These are phyloP conservation scores for Gracilaria domingensis DNA, from an alignment of 23 red algal species.

Conservation along the genomic window DNA sequence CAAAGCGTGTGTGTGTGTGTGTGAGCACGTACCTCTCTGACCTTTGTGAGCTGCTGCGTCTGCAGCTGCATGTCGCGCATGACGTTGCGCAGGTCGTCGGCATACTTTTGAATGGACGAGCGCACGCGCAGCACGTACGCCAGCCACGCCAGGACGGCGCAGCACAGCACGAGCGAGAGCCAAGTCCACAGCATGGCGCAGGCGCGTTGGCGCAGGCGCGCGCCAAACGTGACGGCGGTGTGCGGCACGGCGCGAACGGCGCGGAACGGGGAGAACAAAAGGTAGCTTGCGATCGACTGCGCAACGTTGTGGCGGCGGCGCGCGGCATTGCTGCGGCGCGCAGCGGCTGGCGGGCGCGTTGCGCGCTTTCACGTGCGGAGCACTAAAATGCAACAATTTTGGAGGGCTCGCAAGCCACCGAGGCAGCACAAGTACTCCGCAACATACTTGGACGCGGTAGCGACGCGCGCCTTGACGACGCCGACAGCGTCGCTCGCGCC, in stretches of 20 bases:
- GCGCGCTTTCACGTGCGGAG: too few species aligned
- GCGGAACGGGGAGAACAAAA: too few species aligned
- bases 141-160: not conserved
- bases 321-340: not conserved
- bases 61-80: slow-evolving; percentile 18
- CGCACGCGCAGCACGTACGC: not conserved
- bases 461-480: too few species aligned
- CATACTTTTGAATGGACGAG: slow-evolving; percentile 29
- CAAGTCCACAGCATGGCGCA: slow-evolving; percentile 24
- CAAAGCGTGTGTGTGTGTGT: too few species aligned
- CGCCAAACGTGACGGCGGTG: not conserved
- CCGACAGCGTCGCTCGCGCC: too few species aligned
- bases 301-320: not conserved
- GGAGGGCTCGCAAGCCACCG: too few species aligned
- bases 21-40: slow-evolving; percentile 41
- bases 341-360: not conserved
- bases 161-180: not conserved
- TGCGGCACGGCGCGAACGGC: too few species aligned
- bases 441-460: too few species aligned
- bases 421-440: too few species aligned
- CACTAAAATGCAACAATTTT: too few species aligned
- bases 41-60: slow-evolving; percentile 33
- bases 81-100: slow-evolving; percentile 36
- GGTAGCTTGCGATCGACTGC: too few species aligned
- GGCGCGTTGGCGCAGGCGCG: too few species aligned